A percentile compares a stretch with the other conserved stretches of the same genome.
Evolutionary conservation across 2,329 filamentous ascomycete species (phyloP).

Genomic region (Fusarium pseudograminearum): DNA sequence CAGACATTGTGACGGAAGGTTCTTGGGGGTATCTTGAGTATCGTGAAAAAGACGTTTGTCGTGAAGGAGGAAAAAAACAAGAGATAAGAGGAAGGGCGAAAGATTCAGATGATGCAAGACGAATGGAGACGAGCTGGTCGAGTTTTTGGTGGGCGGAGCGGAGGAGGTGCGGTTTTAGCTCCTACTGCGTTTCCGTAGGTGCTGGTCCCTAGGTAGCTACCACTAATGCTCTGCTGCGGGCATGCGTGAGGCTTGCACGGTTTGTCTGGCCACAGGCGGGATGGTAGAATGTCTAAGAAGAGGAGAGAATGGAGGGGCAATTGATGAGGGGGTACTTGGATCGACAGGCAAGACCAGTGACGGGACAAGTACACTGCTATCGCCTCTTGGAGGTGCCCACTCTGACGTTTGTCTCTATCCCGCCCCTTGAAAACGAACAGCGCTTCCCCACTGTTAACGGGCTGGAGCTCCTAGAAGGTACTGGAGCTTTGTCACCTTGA

Average conservation of each 20-base stretch:
- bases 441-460: slow-evolving; percentile 39
- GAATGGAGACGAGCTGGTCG: slow-evolving; percentile 39
- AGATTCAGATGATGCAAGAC: slow-evolving; percentile 38
- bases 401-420: slow-evolving; percentile 35
- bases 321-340: slow-evolving; percentile 39
- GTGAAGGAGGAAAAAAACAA: slow-evolving; percentile 28
- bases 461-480: slow-evolving; percentile 43
- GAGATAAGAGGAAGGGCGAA: slow-evolving; percentile 26
- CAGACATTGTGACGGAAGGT: slow-evolving; percentile 42
- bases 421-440: slow-evolving; percentile 19
- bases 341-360: background rate
- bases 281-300: slow-evolving; percentile 58
- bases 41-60: slow-evolving; percentile 26
- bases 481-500: slow-evolving; percentile 38
- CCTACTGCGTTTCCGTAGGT: slow-evolving; percentile 29
- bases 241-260: slow-evolving; percentile 39
- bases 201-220: slow-evolving; percentile 12
- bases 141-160: slow-evolving; percentile 46
- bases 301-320: slow-evolving; percentile 52
- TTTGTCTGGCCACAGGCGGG: slow-evolving; percentile 35
- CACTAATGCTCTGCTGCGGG: slow-evolving; percentile 10
- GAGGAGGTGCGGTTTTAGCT: slow-evolving; percentile 45
- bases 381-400: slow-evolving; percentile 15
- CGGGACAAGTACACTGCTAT: slow-evolving; percentile 18
- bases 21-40: slow-evolving; percentile 47